Evolutionary conservation across 148 eudicot genomes (phyloP).

Genomic region (Pharnaceum exiguum): DNA sequence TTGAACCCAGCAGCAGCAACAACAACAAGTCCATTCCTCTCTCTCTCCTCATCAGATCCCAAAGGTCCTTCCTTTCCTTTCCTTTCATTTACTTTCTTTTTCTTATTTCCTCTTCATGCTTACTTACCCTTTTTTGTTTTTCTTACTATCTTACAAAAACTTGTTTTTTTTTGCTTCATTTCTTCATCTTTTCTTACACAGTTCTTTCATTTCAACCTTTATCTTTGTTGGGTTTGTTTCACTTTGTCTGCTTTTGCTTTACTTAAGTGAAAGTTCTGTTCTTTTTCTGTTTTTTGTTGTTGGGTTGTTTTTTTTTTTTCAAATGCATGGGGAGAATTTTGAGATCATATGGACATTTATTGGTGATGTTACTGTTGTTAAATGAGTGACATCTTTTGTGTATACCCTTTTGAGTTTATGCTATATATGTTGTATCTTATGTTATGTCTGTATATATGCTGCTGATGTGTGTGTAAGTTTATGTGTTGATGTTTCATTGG

Average conservation of each 20-base stretch:
- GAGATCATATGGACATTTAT: too few species aligned
- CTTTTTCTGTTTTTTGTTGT: background rate
- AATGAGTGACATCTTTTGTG: background rate
- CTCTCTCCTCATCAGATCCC: conserved; percentile 39
- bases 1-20: conserved; percentile 53
- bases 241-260: conserved; percentile 1
- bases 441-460: background rate
- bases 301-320: background rate
- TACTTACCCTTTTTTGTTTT: conserved; percentile 1
- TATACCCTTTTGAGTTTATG: background rate
- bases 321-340: conserved; percentile 30
- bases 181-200: background rate
- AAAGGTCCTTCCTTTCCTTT: conserved; percentile 23
- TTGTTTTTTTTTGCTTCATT: background rate
- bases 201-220: background rate
- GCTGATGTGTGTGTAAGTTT: conserved; percentile 1
- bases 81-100: background rate
- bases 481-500: conserved; percentile 16
- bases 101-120: conserved; percentile 9
- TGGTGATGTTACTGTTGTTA: conserved; percentile 13
- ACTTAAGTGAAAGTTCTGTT: background rate
- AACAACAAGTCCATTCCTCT: conserved; percentile 52
- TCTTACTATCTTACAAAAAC: background rate
- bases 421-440: background rate
- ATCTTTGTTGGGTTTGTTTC: background rate